Conservation (phyloP, 1,139 yeast species). For the Hemisphaericaspora xylofermentans region DNA sequence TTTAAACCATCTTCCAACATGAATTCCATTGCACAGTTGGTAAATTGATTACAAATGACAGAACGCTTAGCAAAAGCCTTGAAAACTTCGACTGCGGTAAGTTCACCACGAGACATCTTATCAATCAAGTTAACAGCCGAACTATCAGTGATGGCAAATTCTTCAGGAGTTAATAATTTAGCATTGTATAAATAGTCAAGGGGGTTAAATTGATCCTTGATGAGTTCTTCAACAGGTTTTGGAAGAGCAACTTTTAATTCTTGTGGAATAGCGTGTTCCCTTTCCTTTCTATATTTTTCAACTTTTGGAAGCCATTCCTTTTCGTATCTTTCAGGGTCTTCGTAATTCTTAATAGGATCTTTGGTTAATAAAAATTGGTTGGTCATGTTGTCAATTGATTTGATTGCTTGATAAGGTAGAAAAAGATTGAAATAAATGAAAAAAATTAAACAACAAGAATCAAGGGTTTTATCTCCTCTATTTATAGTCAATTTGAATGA, state of each 20-base stretch:
- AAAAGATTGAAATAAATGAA: not conserved
- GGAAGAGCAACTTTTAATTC: constrained; percentile 46
- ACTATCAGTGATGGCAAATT: constrained; percentile 48
- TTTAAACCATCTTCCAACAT: constrained; percentile 36
- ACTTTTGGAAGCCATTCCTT: constrained; percentile 49
- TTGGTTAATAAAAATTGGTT: constrained; percentile 28
- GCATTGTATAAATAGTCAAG: constrained; percentile 42
- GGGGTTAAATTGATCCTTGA: constrained; percentile 44
- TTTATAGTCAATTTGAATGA: not conserved
- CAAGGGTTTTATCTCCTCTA: not conserved
- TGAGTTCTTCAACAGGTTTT: constrained; percentile 39
- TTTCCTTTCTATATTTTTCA: constrained; percentile 45
- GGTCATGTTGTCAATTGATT: no score
- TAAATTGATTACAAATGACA: constrained; percentile 34
- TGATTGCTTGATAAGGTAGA: not conserved
- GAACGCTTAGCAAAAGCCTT: constrained; percentile 55
- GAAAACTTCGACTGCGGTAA: constrained; percentile 46
- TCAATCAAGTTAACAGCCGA: constrained; percentile 36
- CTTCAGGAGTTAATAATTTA: constrained; percentile 43
- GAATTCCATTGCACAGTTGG: constrained; percentile 36
- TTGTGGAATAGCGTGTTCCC: constrained; percentile 38
- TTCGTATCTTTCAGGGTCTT: constrained; percentile 34
- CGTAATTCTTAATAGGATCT: constrained; percentile 35
- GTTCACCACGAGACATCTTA: constrained; percentile 34
- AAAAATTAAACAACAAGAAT: not conserved